Evolutionary conservation across 805 yeast species (phyloP), one percentile per base, ranked within the genome.

Genomic region (Myxozyma udenii): DNA sequence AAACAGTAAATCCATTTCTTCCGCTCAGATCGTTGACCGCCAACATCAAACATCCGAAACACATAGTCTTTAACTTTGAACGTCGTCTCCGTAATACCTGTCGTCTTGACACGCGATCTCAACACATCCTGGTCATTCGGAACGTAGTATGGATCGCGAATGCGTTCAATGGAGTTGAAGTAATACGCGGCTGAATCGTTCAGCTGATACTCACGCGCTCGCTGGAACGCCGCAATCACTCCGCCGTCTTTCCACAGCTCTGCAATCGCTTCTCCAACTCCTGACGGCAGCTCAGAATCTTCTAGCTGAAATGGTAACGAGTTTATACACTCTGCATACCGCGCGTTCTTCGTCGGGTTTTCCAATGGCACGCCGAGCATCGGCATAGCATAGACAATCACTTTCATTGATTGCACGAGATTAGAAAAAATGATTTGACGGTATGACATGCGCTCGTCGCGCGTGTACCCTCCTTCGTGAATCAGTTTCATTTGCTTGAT

Each of bases 1-100:
- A 90, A 90, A 64, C 95, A 87, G 65, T 89, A 96, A 57, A 90
- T 86, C 97, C 97, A 90, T 67, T 90, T 90, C 61, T 84, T 81
- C 55, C 97, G 76, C 67, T 90, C 97, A 19, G 87, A 80, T 55
- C 96, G 72, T 70, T 90, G 97, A 1, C 98, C 98, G 47, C 98
- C 98, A 3, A 96, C 98, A 74, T 93, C 98, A 40, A 89, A 71
- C 38, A 93, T 87, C 63, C 81, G 82, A 66, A 90, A 83, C 58
- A 75, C 79, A 42, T 81, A 77, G 2, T 80, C 75, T 7, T 81
- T 79, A 55, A 91, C 80, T 50, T 75, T 74, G 70, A 93, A 90
- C 48, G 75, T 78, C 4, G 93, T 85, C 67, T 91, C 96, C 1
- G 95, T 85, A 47, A 93, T 88, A 2, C 98, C 98, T 0, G 97